phyloP scores from a whole-genome alignment of 2,329 filamentous ascomycete species.

The Beauveria bassiana region DNA sequence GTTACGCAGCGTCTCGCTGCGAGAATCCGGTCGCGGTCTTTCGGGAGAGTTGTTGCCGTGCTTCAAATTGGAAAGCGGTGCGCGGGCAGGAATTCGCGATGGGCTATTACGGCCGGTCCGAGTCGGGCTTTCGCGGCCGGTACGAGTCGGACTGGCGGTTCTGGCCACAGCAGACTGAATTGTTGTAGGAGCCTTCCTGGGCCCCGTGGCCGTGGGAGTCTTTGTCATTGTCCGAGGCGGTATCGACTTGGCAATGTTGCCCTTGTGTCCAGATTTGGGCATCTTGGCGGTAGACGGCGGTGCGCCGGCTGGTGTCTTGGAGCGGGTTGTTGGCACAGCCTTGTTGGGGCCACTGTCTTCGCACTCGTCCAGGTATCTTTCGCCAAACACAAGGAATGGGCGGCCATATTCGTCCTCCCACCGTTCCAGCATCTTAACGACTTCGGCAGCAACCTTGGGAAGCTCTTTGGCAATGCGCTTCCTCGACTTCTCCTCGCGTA shows the following conservation, averaged over 20 bases:
- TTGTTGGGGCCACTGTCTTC: conserved; percentile 54
- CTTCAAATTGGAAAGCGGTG: conserved; percentile 60
- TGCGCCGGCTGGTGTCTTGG: conserved; percentile 67
- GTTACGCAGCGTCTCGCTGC: conserved; percentile 40
- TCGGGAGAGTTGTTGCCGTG: conserved; percentile 77
- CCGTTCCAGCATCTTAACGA: conserved; percentile 69
- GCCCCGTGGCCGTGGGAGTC: conserved; percentile 42
- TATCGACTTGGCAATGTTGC: conserved; percentile 23
- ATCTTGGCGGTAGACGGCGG: conserved; percentile 39
- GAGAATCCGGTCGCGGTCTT: conserved; percentile 42
- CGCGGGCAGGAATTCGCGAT: conserved; percentile 58
- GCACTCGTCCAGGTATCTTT: conserved; percentile 83
- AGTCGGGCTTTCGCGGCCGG: conserved; percentile 25
- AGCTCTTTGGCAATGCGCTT: conserved; percentile 95
- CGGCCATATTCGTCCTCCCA: conserved; percentile 95
- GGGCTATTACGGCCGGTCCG: conserved; percentile 26
- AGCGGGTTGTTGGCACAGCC: conserved; percentile 42
- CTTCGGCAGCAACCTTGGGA: conserved; percentile 80
- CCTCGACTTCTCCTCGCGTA: conserved; percentile 96
- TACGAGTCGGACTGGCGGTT: conserved; percentile 11
- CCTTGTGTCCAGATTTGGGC: conserved; percentile 26
- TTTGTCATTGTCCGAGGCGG: conserved; percentile 39
- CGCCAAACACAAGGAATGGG: conserved; percentile 86
- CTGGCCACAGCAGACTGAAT: conserved; percentile 16
- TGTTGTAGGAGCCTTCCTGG: conserved; percentile 23